Conservation (phyloP, 1,139 yeast species). For the Nadsonia commutata region DNA sequence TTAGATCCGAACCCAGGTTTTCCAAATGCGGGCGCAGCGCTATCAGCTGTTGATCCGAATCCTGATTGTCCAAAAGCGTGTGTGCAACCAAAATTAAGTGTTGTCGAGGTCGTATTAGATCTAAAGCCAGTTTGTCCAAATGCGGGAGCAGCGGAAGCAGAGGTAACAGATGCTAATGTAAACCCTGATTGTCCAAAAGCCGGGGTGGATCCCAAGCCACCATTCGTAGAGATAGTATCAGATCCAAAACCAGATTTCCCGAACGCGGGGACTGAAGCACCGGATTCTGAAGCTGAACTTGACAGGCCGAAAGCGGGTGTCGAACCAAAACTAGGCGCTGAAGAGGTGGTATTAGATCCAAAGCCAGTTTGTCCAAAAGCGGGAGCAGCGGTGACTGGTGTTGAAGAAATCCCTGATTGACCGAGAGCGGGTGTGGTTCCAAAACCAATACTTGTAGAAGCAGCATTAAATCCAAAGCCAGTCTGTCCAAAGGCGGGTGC, state of each 20-base stretch:
- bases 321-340: background rate
- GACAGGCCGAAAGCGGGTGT: background rate
- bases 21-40: constrained; percentile 2
- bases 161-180: background rate
- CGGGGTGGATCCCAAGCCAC: too few species aligned
- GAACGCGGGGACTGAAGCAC: background rate
- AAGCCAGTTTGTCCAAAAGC: constrained; percentile 7
- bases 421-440: constrained; percentile 3
- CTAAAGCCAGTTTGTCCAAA: constrained; percentile 8
- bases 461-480: constrained; percentile 1
- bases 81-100: background rate
- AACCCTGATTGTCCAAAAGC: too few species aligned
- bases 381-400: constrained; percentile 1
- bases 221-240: background rate
- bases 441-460: too few species aligned
- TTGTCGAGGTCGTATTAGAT: background rate
- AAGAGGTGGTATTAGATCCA: constrained; percentile 1
- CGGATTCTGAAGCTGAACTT: too few species aligned
- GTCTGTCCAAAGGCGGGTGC: constrained; percentile 7
- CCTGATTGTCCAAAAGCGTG: too few species aligned
- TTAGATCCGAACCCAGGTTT: background rate
- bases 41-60: too few species aligned
- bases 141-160: constrained; percentile 1
- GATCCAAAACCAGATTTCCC: background rate
- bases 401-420: background rate